phyloP scores from a whole-genome alignment of 2,329 filamentous ascomycete genomes.

The Atkinsonella hypoxylon region DNA sequence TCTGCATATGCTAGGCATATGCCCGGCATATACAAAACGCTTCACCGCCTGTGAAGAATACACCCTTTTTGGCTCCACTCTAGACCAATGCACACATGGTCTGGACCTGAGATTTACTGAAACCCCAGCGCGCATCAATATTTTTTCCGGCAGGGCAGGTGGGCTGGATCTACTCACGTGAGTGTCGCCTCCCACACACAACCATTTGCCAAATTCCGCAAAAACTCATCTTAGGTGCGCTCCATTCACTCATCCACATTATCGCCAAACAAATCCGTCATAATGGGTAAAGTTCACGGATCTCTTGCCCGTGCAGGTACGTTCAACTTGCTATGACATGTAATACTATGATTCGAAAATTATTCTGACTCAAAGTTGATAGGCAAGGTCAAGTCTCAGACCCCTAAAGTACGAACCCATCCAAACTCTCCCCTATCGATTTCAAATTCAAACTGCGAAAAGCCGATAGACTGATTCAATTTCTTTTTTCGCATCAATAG shows the following conservation, averaged over 20 bases:
- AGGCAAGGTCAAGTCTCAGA: constrained; percentile 97
- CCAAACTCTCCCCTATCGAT: constrained; percentile 5
- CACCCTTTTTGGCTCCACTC: too few relatives aligned
- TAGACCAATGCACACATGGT: too few relatives aligned
- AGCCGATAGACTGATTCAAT: constrained; percentile 19
- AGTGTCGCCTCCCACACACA: constrained; percentile 23
- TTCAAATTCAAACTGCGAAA: neutral
- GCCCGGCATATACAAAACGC: too few relatives aligned
- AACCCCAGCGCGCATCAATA: constrained; percentile 5
- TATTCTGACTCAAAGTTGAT: constrained; percentile 39
- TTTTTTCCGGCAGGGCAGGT: constrained; percentile 25
- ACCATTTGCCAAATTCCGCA: constrained; percentile 26
- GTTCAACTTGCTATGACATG: constrained; percentile 10
- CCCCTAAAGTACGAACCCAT: constrained; percentile 60
- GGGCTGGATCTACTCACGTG: constrained; percentile 23
- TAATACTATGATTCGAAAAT: neutral
- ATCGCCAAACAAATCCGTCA: constrained; percentile 31
- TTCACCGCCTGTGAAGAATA: too few relatives aligned
- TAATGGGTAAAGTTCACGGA: constrained; percentile 89
- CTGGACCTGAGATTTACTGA: too few relatives aligned
- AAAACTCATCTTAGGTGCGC: constrained; percentile 18
- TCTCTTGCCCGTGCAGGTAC: constrained; percentile 74
- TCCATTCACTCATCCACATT: constrained; percentile 23
- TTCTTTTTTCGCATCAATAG: constrained; percentile 27
- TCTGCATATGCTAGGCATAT: too few relatives aligned